Conservation (phyloP, 2,329 filamentous ascomycete genomes). For the Monilinia fructicola region DNA sequence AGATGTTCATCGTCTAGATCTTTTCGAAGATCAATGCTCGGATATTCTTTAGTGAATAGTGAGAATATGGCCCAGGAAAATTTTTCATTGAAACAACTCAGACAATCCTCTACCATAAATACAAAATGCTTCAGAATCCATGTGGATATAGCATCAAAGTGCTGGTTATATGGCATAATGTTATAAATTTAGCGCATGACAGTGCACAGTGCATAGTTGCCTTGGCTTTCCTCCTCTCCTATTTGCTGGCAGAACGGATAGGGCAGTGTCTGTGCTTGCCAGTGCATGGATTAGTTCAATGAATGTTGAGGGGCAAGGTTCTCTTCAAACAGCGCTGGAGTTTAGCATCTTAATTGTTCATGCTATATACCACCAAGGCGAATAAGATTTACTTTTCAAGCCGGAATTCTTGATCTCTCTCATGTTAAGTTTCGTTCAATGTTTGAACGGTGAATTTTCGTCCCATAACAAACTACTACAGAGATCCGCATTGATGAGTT, state of each 20-base stretch:
- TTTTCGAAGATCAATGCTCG: background rate
- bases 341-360: conserved; percentile 1
- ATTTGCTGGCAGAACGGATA: conserved; percentile 4
- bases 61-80: background rate
- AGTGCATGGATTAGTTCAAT: background rate
- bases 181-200: conserved; percentile 21
- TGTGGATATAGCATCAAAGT: background rate
- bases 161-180: conserved; percentile 5
- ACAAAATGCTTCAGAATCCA: background rate
- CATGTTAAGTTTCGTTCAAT: conserved; percentile 2
- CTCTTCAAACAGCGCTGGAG: conserved; percentile 21
- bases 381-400: background rate
- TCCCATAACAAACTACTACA: conserved; percentile 1
- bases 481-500: background rate
- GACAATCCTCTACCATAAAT: background rate
- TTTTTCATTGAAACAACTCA: background rate
- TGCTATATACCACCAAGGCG: conserved; percentile 2
- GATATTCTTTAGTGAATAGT: background rate
- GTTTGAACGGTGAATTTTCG: conserved; percentile 11
- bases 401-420: background rate
- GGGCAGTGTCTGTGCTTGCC: conserved; percentile 4
- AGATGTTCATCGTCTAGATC: background rate
- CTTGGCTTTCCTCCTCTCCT: background rate
- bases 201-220: conserved; percentile 8
- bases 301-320: conserved; percentile 13